Base-by-base conservation (phyloP, 129 eudicot genomes). In the Cynara cardunculus region DNA sequence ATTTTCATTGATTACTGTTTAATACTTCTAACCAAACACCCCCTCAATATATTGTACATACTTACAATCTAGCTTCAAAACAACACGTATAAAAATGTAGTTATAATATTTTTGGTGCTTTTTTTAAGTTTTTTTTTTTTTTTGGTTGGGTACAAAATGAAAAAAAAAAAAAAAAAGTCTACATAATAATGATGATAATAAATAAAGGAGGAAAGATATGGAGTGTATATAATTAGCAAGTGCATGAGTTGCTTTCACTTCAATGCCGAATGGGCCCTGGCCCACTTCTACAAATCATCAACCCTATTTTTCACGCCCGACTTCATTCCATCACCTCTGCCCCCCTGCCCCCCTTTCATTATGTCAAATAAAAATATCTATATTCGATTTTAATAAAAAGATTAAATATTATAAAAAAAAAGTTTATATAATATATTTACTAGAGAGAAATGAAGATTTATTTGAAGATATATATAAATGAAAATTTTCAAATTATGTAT, bases 191-290 rank as follows among this genome's bases (percentile, higher is more conserved):
- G 78, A 83, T 83, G 73, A 77, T 59, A 59, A 68, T 25, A 77
- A 83, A 82, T 77, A 71, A 71, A 25, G 74, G 69, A 35, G 69
- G 53, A 11, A 41, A 77, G 78, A 71, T 83, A 35, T 77, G 78
- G 28, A 77, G 71, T 83, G 82, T 39, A 77, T 77, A 83, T 77
- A 83, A 77, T 83, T 37, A 77, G 81, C 78, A 61, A 70, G 35
- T 77, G 86, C 86, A 83, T 83, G 86, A 59, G 78, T 83, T 83
- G 86, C 77, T 77, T 83, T 83, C 74, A 77, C 6, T 62, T 77
- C 74, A 70, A 71, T 83, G 37, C 61, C 39, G 72, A 74, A 81
- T 74, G 85, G 80, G 34, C 85, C 85, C 80, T 46, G 74, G 86
- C 67, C 78, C 82, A 83, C 78, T 56, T 70, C 86, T 77, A 77